Evolutionary conservation across 495 filamentous ascomycete species (phyloP).

Genomic region (Penicillium paradoxum): DNA sequence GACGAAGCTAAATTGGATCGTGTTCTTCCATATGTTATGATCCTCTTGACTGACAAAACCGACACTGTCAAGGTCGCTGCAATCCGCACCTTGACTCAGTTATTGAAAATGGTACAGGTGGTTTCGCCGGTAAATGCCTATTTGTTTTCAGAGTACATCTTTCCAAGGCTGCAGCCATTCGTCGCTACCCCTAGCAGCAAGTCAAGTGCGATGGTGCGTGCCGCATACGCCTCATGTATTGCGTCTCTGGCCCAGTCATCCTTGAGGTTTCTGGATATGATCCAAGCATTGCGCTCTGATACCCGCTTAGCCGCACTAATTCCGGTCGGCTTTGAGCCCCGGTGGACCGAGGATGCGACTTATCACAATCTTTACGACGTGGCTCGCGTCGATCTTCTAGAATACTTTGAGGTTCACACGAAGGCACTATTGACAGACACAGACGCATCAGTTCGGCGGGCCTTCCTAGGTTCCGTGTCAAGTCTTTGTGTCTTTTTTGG

Average conservation of each 20-base stretch:
- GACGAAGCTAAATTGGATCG: slow-evolving; percentile 97
- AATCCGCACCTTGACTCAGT: slow-evolving; percentile 77
- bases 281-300: slow-evolving; percentile 80
- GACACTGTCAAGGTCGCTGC: slow-evolving; percentile 82
- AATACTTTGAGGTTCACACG: slow-evolving; percentile 79
- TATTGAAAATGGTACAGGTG: slow-evolving; percentile 79
- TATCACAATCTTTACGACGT: slow-evolving; percentile 82
- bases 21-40: slow-evolving; percentile 83
- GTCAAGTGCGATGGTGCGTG: slow-evolving; percentile 66
- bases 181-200: slow-evolving; percentile 50
- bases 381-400: slow-evolving; percentile 67
- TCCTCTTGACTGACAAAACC: slow-evolving; percentile 70
- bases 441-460: slow-evolving; percentile 82
- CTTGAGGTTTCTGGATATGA: slow-evolving; percentile 79
- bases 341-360: slow-evolving; percentile 65
- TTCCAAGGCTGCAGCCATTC: slow-evolving; percentile 74
- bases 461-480: slow-evolving; percentile 90
- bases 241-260: slow-evolving; percentile 90
- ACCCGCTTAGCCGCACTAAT: slow-evolving; percentile 74
- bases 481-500: slow-evolving; percentile 95
- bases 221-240: slow-evolving; percentile 88
- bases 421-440: slow-evolving; percentile 83
- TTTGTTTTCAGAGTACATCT: slow-evolving; percentile 91
- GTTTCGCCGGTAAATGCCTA: slow-evolving; percentile 94
- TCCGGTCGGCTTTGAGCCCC: slow-evolving; percentile 54